A percentile compares a stretch with the other conserved stretches of the same genome.
These are phyloP conservation scores for Remersonia thermophila DNA, from an alignment of 2,329 filamentous ascomycete genomes.

Conservation along the genomic window DNA sequence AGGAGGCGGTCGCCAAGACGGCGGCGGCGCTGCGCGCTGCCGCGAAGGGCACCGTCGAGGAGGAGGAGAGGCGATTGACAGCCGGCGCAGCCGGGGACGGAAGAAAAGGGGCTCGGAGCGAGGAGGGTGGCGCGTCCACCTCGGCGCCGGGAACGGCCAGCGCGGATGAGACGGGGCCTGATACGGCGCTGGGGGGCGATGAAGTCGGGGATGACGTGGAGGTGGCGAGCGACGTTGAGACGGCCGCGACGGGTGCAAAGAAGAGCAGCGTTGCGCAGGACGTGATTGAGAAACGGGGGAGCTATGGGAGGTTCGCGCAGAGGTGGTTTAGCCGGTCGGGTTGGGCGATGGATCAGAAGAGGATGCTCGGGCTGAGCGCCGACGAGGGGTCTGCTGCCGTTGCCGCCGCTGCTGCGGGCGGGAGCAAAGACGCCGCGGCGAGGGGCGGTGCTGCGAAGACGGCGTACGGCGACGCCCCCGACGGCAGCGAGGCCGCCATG, in stretches of 20 bases:
- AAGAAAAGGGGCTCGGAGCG: constrained; percentile 34
- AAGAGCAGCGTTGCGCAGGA: constrained; percentile 67
- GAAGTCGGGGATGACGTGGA: constrained; percentile 2
- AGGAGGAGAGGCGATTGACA: constrained; percentile 19
- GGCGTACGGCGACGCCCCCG: constrained; percentile 22
- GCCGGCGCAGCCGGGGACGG: constrained; percentile 20
- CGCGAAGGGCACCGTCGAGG: constrained; percentile 10
- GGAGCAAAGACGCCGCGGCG: constrained; percentile 24
- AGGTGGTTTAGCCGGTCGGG: constrained; percentile 83
- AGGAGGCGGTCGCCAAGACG: constrained; percentile 56
- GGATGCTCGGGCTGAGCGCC: constrained; percentile 56
- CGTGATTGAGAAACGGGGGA: constrained; percentile 70
- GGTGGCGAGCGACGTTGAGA: constrained; percentile 4
- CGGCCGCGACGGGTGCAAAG: neutral
- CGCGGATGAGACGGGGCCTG: constrained; percentile 1
- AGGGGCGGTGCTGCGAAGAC: constrained; percentile 1
- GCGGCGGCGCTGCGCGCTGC: constrained; percentile 28
- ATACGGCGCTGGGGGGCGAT: neutral
- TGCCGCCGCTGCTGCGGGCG: neutral
- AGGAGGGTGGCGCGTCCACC: constrained; percentile 20
- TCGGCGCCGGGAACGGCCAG: constrained; percentile 17
- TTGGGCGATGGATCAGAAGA: constrained; percentile 61
- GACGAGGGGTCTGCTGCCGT: constrained; percentile 15
- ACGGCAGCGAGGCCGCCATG: constrained; percentile 23
- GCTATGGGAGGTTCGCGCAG: constrained; percentile 79